These are phyloP conservation scores for Colletotrichum eremochloae DNA, from an alignment of 2,329 filamentous ascomycete genomes.

Conservation along the genomic window DNA sequence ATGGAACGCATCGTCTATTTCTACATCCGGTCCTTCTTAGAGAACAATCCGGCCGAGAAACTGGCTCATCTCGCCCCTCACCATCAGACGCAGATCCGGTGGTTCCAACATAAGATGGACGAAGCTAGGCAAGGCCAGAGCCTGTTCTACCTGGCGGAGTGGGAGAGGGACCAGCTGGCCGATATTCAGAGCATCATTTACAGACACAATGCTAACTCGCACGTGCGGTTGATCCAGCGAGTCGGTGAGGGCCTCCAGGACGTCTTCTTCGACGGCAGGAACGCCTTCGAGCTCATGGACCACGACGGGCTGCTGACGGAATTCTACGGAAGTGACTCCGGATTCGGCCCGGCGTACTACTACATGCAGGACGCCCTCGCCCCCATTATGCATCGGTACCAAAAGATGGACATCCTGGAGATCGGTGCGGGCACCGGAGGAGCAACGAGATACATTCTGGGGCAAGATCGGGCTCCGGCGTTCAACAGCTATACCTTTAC, in stretches of 20 bases:
- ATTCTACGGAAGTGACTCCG: not conserved
- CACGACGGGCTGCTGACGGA: not conserved
- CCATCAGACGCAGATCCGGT: not conserved
- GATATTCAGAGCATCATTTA: not conserved
- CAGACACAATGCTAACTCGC: not conserved
- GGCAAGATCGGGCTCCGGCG: not conserved
- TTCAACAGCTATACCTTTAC: not conserved
- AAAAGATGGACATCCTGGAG: not conserved
- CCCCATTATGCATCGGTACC: not conserved
- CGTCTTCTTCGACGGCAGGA: not conserved
- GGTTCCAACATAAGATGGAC: not conserved
- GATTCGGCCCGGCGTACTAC: not conserved
- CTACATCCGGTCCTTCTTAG: not conserved
- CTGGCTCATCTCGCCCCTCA: not conserved
- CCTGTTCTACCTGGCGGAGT: not conserved
- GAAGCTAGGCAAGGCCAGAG: not conserved
- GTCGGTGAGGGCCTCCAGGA: not conserved
- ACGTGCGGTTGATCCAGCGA: not conserved
- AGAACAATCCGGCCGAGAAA: not conserved
- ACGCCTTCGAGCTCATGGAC: constrained; percentile 4
- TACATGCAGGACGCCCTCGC: not conserved
- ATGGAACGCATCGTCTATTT: constrained; percentile 38
- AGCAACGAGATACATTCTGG: not conserved
- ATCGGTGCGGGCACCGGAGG: constrained; percentile 41
- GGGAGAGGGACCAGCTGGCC: not conserved